Base-by-base conservation (phyloP, 2,329 filamentous ascomycete species). In the Neoarthrinium moseri region DNA sequence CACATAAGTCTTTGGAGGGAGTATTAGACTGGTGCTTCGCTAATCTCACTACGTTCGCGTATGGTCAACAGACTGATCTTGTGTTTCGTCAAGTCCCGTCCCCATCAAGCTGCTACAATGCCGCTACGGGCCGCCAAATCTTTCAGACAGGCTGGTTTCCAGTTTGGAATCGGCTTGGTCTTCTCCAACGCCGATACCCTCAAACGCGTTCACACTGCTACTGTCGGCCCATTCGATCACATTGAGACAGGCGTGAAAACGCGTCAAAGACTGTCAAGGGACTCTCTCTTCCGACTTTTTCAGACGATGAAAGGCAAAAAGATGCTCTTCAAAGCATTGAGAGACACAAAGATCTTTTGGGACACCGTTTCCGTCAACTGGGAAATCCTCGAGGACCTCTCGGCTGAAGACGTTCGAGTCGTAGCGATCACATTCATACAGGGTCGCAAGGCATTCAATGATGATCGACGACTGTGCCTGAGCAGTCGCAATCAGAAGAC, bases 301-400 rank as follows among this genome's bases (percentile, higher is more conserved):
- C 8, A 21, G 10, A 18, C 30, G 5, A 12, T 45, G 13, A 7
- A 7, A 3, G 15, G 21, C 3, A 29, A 33, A 5, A 6, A n/a
- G 10, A 22, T 13, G 5, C 6, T 45, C 6, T 45, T 37, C 42
- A 34, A 11, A 5, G 17, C 39, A 8, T 17, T 45, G 2, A 15
- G 34, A 7, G 43, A 45, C 26, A 37, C 26, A 18, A 18, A 39
- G 8, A 4, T 45, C 11, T 45, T 39, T 27, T 45, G 43, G 43
- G 20, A 5, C 12, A 4, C 6, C 23, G 13, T 32, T 3, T n/a
- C 32, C 5, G 11, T 22, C 22, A 12, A 40, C 6, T 40, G 37
- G 37, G 15, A 10, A 11, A n/a, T 4, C 24, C 22, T 29, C 22
- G n/a, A 17, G 21, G 18, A 21, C 18, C 22, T 40, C 13, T 6